Conservation (phyloP, 2,329 filamentous ascomycete genomes). For the Chrysosporium keratinophilum region DNA sequence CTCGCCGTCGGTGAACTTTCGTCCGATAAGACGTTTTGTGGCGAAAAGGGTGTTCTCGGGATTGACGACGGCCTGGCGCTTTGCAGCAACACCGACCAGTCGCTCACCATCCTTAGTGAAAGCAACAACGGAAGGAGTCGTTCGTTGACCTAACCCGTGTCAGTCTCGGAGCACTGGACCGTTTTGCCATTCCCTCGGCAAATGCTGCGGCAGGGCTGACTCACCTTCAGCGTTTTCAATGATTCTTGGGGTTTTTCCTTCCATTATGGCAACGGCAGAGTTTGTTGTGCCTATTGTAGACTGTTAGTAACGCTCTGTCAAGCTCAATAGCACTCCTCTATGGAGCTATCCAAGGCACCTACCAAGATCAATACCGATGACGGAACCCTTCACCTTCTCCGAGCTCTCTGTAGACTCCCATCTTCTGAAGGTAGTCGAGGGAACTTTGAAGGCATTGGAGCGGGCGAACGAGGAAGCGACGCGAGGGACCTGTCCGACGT, state of each 20-base stretch:
- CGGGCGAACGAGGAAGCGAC: constrained; percentile 59
- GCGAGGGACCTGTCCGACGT: constrained; percentile 57
- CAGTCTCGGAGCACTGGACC: constrained; percentile 6
- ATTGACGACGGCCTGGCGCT: constrained; percentile 97
- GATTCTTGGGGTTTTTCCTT: constrained; percentile 88
- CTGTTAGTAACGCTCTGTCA: background rate
- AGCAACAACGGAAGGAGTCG: constrained; percentile 87
- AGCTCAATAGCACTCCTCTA: background rate
- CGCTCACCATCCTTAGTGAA: constrained; percentile 94
- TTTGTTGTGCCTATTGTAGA: constrained; percentile 65
- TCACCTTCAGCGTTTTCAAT: constrained; percentile 95
- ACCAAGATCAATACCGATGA: constrained; percentile 98
- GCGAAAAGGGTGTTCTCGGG: constrained; percentile 97
- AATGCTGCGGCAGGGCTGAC: background rate
- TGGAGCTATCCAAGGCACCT: constrained; percentile 30
- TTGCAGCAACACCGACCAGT: constrained; percentile 91
- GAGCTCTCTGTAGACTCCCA: constrained; percentile 43
- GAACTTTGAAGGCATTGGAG: constrained; percentile 58
- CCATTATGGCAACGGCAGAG: constrained; percentile 94
- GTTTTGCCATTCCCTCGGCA: too few relatives aligned
- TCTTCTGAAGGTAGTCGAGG: constrained; percentile 59
- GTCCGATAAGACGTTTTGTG: constrained; percentile 96
- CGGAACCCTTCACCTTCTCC: constrained; percentile 83
- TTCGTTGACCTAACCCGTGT: constrained; percentile 58
- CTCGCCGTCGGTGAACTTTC: constrained; percentile 89